A percentile compares a stretch with the other conserved stretches of the same genome.
Evolutionary conservation across 805 yeast species (phyloP).

Genomic region (Metschnikowia peoriensis): DNA sequence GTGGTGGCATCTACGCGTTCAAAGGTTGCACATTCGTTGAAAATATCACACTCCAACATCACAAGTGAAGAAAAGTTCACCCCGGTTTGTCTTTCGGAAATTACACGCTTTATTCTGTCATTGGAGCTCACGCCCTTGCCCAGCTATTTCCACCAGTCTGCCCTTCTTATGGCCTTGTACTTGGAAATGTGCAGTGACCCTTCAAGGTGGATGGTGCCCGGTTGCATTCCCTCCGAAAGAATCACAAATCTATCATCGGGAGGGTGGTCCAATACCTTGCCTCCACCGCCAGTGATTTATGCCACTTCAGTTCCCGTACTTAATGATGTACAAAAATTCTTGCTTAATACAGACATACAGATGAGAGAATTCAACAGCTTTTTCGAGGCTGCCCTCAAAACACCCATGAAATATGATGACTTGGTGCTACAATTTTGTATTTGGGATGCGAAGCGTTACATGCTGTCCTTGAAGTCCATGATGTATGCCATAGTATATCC

Average conservation of each 20-base stretch:
- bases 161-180: slow-evolving; percentile 30
- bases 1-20: slow-evolving; percentile 15
- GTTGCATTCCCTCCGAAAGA: slow-evolving; percentile 7
- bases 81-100: slow-evolving; percentile 8
- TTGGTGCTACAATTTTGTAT: slow-evolving; percentile 26
- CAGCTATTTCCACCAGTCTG: slow-evolving; percentile 27
- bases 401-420: slow-evolving; percentile 20
- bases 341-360: slow-evolving; percentile 9
- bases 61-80: slow-evolving; percentile 10
- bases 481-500: slow-evolving; percentile 34
- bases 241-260: slow-evolving; percentile 21
- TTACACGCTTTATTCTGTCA: slow-evolving; percentile 1
- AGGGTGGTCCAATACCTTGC: slow-evolving; percentile 28
- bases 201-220: slow-evolving; percentile 28
- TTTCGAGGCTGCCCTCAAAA: not conserved
- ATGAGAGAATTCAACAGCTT: slow-evolving; percentile 5
- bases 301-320: slow-evolving; percentile 23
- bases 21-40: slow-evolving; percentile 17
- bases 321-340: slow-evolving; percentile 14
- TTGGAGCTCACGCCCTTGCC: not conserved
- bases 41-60: slow-evolving; percentile 25
- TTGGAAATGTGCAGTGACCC: slow-evolving; percentile 24
- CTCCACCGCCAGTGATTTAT: slow-evolving; percentile 22
- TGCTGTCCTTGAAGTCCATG: slow-evolving; percentile 25
- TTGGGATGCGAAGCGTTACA: slow-evolving; percentile 31